These are phyloP conservation scores for Arctostaphylos glauca DNA, from an alignment of 148 eudicot species.

Conservation along the genomic window DNA sequence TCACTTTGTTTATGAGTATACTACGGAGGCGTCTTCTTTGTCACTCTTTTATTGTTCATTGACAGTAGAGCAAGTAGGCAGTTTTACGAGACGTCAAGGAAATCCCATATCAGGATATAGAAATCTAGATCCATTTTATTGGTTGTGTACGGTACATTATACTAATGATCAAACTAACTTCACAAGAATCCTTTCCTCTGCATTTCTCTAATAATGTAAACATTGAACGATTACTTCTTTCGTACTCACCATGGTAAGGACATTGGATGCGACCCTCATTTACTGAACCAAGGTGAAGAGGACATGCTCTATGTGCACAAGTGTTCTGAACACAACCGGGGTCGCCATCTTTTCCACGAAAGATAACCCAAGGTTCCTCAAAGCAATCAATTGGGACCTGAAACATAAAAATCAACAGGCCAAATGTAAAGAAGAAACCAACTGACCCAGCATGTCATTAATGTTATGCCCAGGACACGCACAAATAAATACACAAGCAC, in stretches of 20 bases:
- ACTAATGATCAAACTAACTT: neutral
- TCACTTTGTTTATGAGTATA: neutral
- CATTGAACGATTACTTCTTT: neutral
- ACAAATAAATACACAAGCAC: too few relatives aligned
- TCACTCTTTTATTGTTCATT: neutral
- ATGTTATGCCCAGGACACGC: too few relatives aligned
- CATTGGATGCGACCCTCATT: constrained; percentile 93
- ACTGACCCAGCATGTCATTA: neutral
- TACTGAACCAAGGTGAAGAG: constrained; percentile 88
- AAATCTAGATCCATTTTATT: neutral
- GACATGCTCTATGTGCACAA: constrained; percentile 98
- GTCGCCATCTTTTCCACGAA: constrained; percentile 86
- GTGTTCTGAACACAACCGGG: constrained; percentile 92
- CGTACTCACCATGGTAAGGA: constrained; percentile 80
- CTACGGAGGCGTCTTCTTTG: neutral
- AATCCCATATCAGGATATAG: neutral
- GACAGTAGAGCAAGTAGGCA: neutral
- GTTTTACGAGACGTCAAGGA: neutral
- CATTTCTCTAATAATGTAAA: neutral
- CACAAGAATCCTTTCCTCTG: neutral
- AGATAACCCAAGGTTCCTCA: constrained; percentile 91
- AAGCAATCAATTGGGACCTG: constrained; percentile 93
- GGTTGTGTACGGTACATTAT: neutral
- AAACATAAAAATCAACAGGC: constrained; percentile 9
- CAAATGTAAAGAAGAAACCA: neutral